A percentile compares a stretch with the other conserved stretches of the same genome.
Conservation (phyloP, 495 filamentous ascomycete genomes). For the Penicillium egyptiacum region DNA sequence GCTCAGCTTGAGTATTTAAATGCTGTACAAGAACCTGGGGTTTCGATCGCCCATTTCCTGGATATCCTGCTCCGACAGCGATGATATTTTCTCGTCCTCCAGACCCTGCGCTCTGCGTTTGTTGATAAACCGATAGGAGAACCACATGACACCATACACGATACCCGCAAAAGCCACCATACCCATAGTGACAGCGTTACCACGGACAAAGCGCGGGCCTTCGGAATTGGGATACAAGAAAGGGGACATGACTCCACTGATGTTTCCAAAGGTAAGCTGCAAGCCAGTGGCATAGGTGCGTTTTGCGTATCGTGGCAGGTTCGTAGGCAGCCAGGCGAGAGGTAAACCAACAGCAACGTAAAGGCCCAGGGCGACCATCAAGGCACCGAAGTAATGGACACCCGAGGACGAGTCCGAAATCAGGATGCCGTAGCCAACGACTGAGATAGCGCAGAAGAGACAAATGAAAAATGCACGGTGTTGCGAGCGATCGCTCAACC, state of each 20-base stretch:
- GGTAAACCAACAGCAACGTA: constrained; percentile 71
- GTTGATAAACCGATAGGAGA: constrained; percentile 56
- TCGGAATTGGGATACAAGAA: constrained; percentile 51
- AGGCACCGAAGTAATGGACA: constrained; percentile 71
- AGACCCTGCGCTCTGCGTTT: constrained; percentile 51
- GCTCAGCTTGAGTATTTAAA: constrained; percentile 26
- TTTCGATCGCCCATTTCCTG: constrained; percentile 69
- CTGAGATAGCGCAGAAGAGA: constrained; percentile 55
- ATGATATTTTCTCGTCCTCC: constrained; percentile 54
- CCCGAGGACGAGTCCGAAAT: constrained; percentile 57
- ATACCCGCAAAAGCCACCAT: constrained; percentile 40
- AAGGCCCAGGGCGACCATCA: constrained; percentile 68
- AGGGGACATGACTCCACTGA: constrained; percentile 65
- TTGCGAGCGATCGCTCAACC: constrained; percentile 60
- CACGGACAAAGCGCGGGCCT: constrained; percentile 42
- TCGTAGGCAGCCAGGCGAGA: constrained; percentile 63
- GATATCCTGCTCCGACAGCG: constrained; percentile 63
- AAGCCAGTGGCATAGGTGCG: constrained; percentile 67
- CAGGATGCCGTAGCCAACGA: constrained; percentile 69
- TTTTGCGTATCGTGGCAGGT: constrained; percentile 68
- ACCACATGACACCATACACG: constrained; percentile 54
- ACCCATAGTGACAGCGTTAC: constrained; percentile 50
- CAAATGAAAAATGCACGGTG: constrained; percentile 61
- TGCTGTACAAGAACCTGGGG: constrained; percentile 59
- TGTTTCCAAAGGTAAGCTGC: constrained; percentile 66